A percentile compares a stretch with the other conserved stretches of the same genome.
phyloP scores from a whole-genome alignment of 805 yeast genomes.

The Pichia cabralensis region DNA sequence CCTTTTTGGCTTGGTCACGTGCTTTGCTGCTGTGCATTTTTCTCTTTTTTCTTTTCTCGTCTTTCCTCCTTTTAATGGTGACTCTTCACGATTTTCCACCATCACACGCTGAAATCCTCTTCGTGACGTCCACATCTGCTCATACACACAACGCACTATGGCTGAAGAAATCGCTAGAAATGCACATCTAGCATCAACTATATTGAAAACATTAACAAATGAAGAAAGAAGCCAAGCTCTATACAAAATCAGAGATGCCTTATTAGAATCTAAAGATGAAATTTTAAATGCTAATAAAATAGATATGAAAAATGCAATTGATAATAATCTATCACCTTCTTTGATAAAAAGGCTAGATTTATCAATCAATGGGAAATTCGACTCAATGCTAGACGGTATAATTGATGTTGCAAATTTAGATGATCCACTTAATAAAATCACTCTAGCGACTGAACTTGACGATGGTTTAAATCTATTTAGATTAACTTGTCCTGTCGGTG shows the following conservation, averaged over 20 bases:
- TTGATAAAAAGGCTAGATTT: conserved; percentile 79
- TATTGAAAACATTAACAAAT: conserved; percentile 67
- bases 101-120: too few species aligned
- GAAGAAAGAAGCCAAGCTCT: conserved; percentile 68
- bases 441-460: conserved; percentile 76
- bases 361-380: conserved; percentile 74
- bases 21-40: too few species aligned
- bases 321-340: conserved; percentile 54
- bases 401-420: conserved; percentile 80
- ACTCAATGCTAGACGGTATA: conserved; percentile 89
- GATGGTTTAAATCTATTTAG: conserved; percentile 79
- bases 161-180: conserved; percentile 71
- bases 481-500: conserved; percentile 92
- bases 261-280: conserved; percentile 45
- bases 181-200: conserved; percentile 78
- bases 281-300: conserved; percentile 64
- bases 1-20: too few species aligned
- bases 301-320: conserved; percentile 64
- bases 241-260: conserved; percentile 58
- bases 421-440: conserved; percentile 88
- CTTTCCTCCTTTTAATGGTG: background rate
- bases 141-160: conserved; percentile 18
- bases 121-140: too few species aligned
- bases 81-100: background rate
- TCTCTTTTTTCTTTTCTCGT: background rate